Base-by-base conservation (phyloP, 352 stramenopile species). In the Thalassiosira sp. region DNA sequence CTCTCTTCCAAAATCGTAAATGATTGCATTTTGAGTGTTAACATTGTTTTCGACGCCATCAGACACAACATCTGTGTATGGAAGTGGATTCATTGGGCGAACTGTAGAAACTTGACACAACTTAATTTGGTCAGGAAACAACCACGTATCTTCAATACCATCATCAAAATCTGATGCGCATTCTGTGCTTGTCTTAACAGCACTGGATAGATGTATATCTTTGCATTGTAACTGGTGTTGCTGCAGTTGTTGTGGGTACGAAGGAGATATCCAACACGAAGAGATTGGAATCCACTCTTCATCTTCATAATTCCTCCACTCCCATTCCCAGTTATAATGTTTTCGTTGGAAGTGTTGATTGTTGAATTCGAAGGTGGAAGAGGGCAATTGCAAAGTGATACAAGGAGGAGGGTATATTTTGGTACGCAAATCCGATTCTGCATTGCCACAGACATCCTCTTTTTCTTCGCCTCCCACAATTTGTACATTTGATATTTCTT, bases 1-100 rank as follows among this genome's bases (percentile, higher is more conserved):
- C 18, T 74, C 62, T 66, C 46, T 72, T 11, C 56, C 56, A 48
- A 80, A 80, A 27, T 80, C 71, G 46, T 58, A 80, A 2, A 68
- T 20, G 31, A 45, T 16, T 13, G 27, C 5, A 45, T 49, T 46
- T 42, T 24, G 7, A 58, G 6, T 52, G 40, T 15, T 48, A n/a
- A 52, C 31, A 20, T 54, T 11, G 3, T 51, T 49, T 22, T 56
- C 58, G 22, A 16, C 15, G 1, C 5, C 37, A 15, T 24, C 25
- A 31, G n/a, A 16, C 10, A 3, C 42, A 56, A 45, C 20, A 25
- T 61, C 43, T 40, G 13, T 28, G 5, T 22, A 7, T 25, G n/a
- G 24, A 13, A 22, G n/a, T 5, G 8, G 45, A 20, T 49, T 37
- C 1, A 43, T 18, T 15, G 58, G 70, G 51, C 22, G 33, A 16